Conservation (phyloP, 495 filamentous ascomycete genomes). For the Acidiella bohemica region DNA sequence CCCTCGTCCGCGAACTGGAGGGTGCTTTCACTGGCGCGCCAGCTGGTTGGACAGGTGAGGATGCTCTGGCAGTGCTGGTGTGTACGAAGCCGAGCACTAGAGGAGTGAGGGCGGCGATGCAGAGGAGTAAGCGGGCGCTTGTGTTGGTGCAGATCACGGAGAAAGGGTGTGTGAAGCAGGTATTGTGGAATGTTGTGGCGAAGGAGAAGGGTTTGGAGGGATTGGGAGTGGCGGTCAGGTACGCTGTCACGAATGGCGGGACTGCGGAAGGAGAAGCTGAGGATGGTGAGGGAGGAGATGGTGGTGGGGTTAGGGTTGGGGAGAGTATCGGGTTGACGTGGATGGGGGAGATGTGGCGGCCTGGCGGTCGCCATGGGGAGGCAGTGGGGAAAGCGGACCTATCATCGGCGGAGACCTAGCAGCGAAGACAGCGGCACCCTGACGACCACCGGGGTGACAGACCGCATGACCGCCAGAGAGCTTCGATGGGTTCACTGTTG, state of each 20-base stretch:
- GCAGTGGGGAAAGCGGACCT: no score
- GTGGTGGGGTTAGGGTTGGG: background rate
- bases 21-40: slow-evolving; percentile 63
- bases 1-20: slow-evolving; percentile 69
- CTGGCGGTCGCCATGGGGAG: no score
- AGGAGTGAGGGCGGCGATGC: slow-evolving; percentile 53
- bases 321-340: slow-evolving; percentile 11
- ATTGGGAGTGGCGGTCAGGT: slow-evolving; percentile 9
- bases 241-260: slow-evolving; percentile 1
- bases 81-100: slow-evolving; percentile 39
- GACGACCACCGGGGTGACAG: no score
- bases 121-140: slow-evolving; percentile 51
- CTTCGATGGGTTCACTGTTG: no score
- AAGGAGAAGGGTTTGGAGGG: slow-evolving; percentile 47
- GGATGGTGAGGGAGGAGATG: background rate
- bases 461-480: no score
- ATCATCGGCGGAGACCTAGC: no score
- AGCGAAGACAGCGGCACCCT: no score
- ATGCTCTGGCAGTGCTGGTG: slow-evolving; percentile 51
- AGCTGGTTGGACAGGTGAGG: slow-evolving; percentile 43
- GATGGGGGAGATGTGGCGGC: slow-evolving; percentile 13
- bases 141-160: slow-evolving; percentile 39
- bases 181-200: slow-evolving; percentile 57
- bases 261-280: background rate
- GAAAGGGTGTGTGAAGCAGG: slow-evolving; percentile 42